Percentiles rank a stretch among this genome's conserved stretches.
These are phyloP conservation scores for Phytophthora constricta DNA, from an alignment of 352 stramenopile genomes.

Conservation along the genomic window DNA sequence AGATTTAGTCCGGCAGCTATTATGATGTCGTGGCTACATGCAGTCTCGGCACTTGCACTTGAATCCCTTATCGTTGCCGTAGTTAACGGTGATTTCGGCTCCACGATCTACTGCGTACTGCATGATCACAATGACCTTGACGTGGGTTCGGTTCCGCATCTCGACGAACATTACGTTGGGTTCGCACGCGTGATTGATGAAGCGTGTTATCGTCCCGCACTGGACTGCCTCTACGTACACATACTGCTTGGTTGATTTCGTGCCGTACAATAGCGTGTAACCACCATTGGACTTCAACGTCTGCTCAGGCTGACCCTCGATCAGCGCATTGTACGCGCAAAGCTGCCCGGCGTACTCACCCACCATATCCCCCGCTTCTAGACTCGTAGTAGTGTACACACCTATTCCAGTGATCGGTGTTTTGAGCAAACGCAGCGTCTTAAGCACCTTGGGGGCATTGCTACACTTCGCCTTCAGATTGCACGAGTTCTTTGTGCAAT, in stretches of 20 bases:
- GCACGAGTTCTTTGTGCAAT: constrained; percentile 6
- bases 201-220: background rate
- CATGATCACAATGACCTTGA: constrained; percentile 12
- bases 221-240: constrained; percentile 5
- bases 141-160: background rate
- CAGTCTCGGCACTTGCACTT: too few relatives aligned
- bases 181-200: too few relatives aligned
- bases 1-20: constrained; percentile 11
- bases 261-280: constrained; percentile 8
- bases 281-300: constrained; percentile 13
- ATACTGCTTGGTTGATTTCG: background rate
- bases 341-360: constrained; percentile 8
- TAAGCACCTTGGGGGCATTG: constrained; percentile 3
- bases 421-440: too few relatives aligned
- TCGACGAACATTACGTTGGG: too few relatives aligned
- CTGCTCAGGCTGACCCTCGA: too few relatives aligned
- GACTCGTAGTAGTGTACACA: constrained; percentile 1
- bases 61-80: too few relatives aligned
- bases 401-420: too few relatives aligned
- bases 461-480: constrained; percentile 5
- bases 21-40: too few relatives aligned
- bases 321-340: background rate
- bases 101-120: background rate
- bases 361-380: constrained; percentile 7
- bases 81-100: constrained; percentile 12